Base-by-base conservation (phyloP, 2,329 filamentous ascomycete species). In the Cladosporium sp. region DNA sequence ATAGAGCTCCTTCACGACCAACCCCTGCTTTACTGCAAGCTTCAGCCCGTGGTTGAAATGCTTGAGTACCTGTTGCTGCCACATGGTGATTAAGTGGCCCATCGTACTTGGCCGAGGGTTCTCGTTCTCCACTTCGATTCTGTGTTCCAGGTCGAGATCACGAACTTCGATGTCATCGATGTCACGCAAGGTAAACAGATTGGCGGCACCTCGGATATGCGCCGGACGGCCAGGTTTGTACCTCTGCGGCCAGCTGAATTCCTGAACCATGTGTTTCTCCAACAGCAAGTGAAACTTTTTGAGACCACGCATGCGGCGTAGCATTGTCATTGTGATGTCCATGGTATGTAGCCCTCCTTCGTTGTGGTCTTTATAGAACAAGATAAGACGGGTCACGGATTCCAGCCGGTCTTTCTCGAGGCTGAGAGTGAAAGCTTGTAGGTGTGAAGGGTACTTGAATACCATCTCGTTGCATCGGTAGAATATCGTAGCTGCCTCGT, bases 391-490 rank as follows among this genome's bases (percentile, higher is more conserved):
- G 16, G 19, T 16, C 2, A 48, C 16, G 4, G 36, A 39, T 8
- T 40, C 36, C 12, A 48, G 36, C 7, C 45, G 36, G 12, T 20
- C 18, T 12, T 15, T n/a, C 27, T 40, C 35, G 3, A 48, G 27
- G 19, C 18, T 48, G 7, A 32, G 35, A 5, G 27, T 16, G 3
- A 48, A 48, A 2, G 25, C 35, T n/a, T 48, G 35, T 13, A 48
- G 25, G 18, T 39, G 43, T 6, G 18, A 12, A 11, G 43, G 35
- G 11, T 39, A 39, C 4, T 35, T 32, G 62, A 85, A 85, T 56
- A 78, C 75, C 62, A 84, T 84, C 0, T 69, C 68, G 60, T 82
- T 78, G 46, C 62, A 67, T 4, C 68, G 70, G 63, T 84, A 85
- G 4, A 85, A 68, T 13, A 79, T 61, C 51, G 76, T 70, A 3